Evolutionary conservation across 2,329 filamentous ascomycete species (phyloP), one percentile per base, ranked within the genome.

Genomic region (Neofusicoccum parvum): DNA sequence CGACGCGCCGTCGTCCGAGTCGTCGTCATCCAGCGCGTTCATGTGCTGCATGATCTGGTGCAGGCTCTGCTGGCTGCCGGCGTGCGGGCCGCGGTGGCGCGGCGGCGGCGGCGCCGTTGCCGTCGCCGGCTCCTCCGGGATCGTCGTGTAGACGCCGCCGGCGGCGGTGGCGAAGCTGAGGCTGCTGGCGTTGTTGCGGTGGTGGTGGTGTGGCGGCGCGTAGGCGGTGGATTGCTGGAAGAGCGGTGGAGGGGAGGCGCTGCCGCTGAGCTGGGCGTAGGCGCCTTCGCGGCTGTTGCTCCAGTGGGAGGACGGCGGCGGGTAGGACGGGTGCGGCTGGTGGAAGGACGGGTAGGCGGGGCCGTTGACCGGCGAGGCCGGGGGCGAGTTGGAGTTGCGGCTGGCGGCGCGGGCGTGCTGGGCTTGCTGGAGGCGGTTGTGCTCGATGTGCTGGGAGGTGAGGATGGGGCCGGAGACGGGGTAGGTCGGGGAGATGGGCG

Each of bases 391-490:
- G 14, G 37, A 14, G 20, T 37, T 39, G 23, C 39, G 39, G 58
- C 37, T 12, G 41, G 56, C 34, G 32, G 58, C 58, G 43, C 14
- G 58, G 5, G 58, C 43, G 17, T 62, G 58, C 58, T 62, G 58
- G 41, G 43, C 58, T 39, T 62, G 58, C 17, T 62, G n/a, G 9
- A 41, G 32, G 27, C 45, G 58, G 36, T 63, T 53, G n/a, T 50
- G 23, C 60, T 63, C 43, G 46, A 41, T 63, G 60, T 60, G 56
- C 32, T 60, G 56, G n/a, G 56, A 60, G 41, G 56, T 60, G n/a
- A 60, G 56, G 56, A 60, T 48, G 7, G 56, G 56, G n/a, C 43
- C 54, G 39, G 39, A 48, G 32, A 20, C 27, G 6, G 56, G 56
- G 17, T 36, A 60, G 15, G 27, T 60, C 3, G 43, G 43, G 15